Evolutionary conservation across 1,139 yeast species (phyloP).

Genomic region (Hyphopichia khmerensis): DNA sequence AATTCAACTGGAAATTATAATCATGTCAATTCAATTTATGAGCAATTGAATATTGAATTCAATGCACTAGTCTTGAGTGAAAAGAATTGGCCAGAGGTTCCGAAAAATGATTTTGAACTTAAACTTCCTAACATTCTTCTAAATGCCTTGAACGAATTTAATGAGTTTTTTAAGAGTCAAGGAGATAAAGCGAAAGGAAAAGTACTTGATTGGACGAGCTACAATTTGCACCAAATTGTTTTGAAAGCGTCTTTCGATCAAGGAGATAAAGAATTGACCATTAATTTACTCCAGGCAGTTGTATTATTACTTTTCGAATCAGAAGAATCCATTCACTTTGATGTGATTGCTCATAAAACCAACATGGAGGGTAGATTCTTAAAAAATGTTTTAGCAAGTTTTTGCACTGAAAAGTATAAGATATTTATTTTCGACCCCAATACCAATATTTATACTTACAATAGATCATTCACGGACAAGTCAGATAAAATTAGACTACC

Average conservation of each 20-base stretch:
- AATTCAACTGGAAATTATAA: conserved; percentile 18
- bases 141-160: conserved; percentile 14
- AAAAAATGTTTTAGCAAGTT: conserved; percentile 26
- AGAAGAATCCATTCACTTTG: conserved; percentile 13
- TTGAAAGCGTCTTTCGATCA: conserved; percentile 25
- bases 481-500: conserved; percentile 32
- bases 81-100: conserved; percentile 44
- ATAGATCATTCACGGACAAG: conserved; percentile 28
- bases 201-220: conserved; percentile 30
- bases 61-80: conserved; percentile 34
- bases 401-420: conserved; percentile 28
- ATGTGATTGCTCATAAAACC: conserved; percentile 20
- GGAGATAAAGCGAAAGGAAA: conserved; percentile 16
- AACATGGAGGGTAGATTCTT: conserved; percentile 27
- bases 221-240: conserved; percentile 34
- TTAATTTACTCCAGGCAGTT: conserved; percentile 40
- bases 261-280: conserved; percentile 33
- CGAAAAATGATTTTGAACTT: conserved; percentile 22
- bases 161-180: conserved; percentile 15
- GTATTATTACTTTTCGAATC: conserved; percentile 32
- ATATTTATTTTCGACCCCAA: conserved; percentile 16
- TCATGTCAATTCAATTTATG: conserved; percentile 8
- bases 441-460: conserved; percentile 17
- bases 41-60: conserved; percentile 20
- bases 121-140: conserved; percentile 16